Percentiles rank a stretch among this genome's conserved stretches.
phyloP scores from a whole-genome alignment of 768 basidiomycete species.

The Amanita brunnescens region DNA sequence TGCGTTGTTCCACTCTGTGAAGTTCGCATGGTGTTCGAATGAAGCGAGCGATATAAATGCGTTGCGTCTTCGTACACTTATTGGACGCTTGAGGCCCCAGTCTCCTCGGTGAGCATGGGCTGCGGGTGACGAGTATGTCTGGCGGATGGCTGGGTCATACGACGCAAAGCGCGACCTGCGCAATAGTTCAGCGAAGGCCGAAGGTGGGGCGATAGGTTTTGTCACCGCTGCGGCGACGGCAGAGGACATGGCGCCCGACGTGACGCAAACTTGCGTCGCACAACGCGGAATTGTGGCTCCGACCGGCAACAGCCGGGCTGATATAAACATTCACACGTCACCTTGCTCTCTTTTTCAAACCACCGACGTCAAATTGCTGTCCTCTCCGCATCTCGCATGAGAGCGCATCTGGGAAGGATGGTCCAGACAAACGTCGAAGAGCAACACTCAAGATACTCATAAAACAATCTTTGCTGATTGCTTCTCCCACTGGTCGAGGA shows the following conservation, averaged over 20 bases:
- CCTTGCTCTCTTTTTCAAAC: constrained; percentile 18
- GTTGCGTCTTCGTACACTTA: constrained; percentile 55
- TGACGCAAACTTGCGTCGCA: not conserved
- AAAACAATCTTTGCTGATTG: constrained; percentile 94
- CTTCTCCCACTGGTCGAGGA: constrained; percentile 85
- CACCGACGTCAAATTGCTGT: constrained; percentile 80
- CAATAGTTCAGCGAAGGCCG: constrained; percentile 69
- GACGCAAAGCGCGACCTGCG: constrained; percentile 77
- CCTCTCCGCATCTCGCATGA: constrained; percentile 38
- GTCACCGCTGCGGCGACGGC: constrained; percentile 11
- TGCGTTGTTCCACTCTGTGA: constrained; percentile 68
- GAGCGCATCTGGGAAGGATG: constrained; percentile 43
- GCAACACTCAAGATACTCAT: constrained; percentile 41
- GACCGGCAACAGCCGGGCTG: constrained; percentile 13
- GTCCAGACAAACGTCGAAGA: constrained; percentile 93
- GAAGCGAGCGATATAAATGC: constrained; percentile 57
- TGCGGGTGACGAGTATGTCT: constrained; percentile 65
- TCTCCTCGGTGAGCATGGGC: constrained; percentile 70
- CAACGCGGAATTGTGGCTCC: constrained; percentile 12
- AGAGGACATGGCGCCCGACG: constrained; percentile 1
- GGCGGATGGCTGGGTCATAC: constrained; percentile 67
- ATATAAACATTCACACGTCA: constrained; percentile 20
- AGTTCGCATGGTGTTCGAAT: constrained; percentile 66
- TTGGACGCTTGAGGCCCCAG: constrained; percentile 81
- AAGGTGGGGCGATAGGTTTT: constrained; percentile 31